phyloP scores from a whole-genome alignment of 176 grass and related monocot species.

The Cymbopogon citratus region DNA sequence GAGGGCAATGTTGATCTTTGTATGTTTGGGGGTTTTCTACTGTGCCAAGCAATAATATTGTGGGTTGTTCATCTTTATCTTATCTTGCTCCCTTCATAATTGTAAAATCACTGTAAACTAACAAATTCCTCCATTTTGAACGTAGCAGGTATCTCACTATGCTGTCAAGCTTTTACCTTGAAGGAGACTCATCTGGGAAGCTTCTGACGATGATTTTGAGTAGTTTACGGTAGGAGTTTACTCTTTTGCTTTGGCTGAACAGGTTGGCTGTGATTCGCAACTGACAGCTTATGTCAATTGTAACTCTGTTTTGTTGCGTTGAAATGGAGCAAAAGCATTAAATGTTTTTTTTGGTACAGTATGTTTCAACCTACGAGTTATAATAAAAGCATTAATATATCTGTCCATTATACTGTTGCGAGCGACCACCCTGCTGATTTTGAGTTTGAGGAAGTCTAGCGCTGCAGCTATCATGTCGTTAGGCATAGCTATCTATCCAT shows the following conservation, averaged over 20 bases:
- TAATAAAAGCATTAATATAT: no score
- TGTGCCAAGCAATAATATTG: not conserved
- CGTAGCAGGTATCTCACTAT: not conserved
- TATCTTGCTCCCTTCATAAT: no score
- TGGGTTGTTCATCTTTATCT: not conserved
- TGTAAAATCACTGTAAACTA: no score
- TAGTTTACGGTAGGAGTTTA: not conserved
- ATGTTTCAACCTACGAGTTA: no score
- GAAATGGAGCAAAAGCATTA: not conserved
- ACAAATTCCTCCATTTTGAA: not conserved
- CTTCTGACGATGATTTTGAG: not conserved
- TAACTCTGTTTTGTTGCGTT: not conserved
- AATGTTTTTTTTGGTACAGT: not conserved
- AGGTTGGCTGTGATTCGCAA: not conserved
- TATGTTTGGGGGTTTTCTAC: not conserved
- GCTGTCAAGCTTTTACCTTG: not conserved
- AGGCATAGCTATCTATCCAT: no score
- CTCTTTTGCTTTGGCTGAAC: not conserved
- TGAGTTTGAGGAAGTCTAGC: no score
- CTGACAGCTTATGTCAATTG: not conserved
- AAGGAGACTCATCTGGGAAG: not conserved
- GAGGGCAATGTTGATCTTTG: not conserved
- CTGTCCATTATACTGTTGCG: no score
- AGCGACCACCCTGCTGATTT: no score
- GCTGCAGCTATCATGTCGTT: no score